Conservation (phyloP, 148 eudicot genomes). For the Cornus florida region DNA sequence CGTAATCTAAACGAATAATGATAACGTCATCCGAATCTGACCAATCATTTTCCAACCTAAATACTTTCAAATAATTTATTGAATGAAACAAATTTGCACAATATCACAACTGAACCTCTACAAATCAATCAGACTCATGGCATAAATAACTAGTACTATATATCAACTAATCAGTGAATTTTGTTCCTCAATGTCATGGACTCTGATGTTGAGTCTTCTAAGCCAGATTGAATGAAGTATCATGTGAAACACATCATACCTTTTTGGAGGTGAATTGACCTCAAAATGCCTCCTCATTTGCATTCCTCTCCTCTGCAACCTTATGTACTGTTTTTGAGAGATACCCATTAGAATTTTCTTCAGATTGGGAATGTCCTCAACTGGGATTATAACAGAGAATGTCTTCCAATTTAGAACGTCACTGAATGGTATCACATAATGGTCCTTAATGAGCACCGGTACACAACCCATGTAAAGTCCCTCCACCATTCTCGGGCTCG, state of each 20-base stretch:
- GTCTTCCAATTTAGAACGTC: constrained; percentile 79
- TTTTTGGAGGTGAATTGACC: constrained; percentile 58
- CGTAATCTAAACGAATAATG: too few species aligned
- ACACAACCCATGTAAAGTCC: constrained; percentile 83
- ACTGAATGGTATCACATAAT: constrained; percentile 69
- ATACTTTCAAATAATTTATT: too few species aligned
- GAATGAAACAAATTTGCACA: too few species aligned
- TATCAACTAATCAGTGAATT: too few species aligned
- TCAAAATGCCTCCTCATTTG: constrained; percentile 66
- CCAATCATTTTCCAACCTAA: too few species aligned
- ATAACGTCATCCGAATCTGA: too few species aligned
- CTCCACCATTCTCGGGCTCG: constrained; percentile 80
- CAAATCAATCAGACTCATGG: too few species aligned
- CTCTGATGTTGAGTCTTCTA: constrained; percentile 57
- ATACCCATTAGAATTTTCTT: constrained; percentile 55
- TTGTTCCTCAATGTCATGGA: background rate
- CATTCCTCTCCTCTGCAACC: constrained; percentile 58
- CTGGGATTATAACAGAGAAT: constrained; percentile 55
- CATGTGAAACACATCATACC: constrained; percentile 82
- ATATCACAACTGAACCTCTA: too few species aligned
- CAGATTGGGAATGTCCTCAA: constrained; percentile 60
- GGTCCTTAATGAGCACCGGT: constrained; percentile 65
- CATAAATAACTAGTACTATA: too few species aligned
- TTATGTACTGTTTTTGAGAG: constrained; percentile 51
- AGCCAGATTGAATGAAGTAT: constrained; percentile 87